Evolutionary conservation across 768 basidiomycete genomes (phyloP), one percentile per base, ranked within the genome.

Genomic region (Postia placenta): DNA sequence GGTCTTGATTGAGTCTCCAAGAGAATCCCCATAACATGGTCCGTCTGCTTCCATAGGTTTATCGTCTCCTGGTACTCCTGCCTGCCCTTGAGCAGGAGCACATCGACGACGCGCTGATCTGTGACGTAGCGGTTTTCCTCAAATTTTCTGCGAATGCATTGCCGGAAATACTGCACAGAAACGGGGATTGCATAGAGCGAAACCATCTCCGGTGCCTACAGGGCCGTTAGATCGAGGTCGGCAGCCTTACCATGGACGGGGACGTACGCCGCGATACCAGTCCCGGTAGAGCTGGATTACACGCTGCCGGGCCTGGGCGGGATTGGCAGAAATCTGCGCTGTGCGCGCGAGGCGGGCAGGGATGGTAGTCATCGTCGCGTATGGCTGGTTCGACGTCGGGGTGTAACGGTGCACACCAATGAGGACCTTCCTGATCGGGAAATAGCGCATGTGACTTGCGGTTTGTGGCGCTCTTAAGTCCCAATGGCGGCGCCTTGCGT

Each of bases 21-120:
- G 43, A 91, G 63, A 27, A 87, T 77, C 2, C 87, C 88, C 65
- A 83, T 67, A 25, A 92, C 71, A 61, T 92, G 89, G 52, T 90
- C 86, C 37, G 74, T 77, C 72, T 89, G 87, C 62, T 93, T 93
- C 93, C 93, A 97, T 59, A 78, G 80, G 63, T 97, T 97, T 75
- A 96, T 74, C 45, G 86, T 85, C 74, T 97, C 95, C 74, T 98
- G 95, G 61, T 82, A 90, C 57, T 97, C 92, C 69, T 83, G 86
- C 54, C 81, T 74, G 45, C 80, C 75, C 74, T 97, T 97, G 62
- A 86, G 76, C 35, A 96, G 62, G 58, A 97, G 74, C 39, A 95
- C 71, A 64, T 99, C 92, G 63, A 98, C 81, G 20, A 87, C 81
- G 48, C 82, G 80, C 23, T 78, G 69, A 70, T 98, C 91, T 39